Conservation (phyloP, 1,284 basidiomycete species). For the Puccinia novopanici region DNA sequence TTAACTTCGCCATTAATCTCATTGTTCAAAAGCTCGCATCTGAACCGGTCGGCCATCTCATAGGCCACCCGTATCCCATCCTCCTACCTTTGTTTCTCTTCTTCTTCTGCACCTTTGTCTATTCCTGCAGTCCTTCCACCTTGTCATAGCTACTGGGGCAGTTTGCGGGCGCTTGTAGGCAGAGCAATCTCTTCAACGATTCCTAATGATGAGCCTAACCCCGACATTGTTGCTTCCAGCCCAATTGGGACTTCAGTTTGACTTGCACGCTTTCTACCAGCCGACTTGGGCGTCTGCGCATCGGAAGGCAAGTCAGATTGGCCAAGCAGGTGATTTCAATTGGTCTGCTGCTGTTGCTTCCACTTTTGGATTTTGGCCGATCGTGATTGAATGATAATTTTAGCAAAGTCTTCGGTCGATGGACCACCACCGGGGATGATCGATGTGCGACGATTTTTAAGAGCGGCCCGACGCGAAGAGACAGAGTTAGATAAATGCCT, state of each 20-base stretch:
- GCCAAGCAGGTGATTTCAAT: slow-evolving; percentile 10
- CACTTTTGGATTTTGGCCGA: slow-evolving; percentile 65
- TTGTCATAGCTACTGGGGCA: too few relatives aligned
- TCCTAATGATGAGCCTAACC: slow-evolving; percentile 19
- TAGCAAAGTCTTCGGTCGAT: slow-evolving; percentile 63
- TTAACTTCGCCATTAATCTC: too few relatives aligned
- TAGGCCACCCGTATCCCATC: too few relatives aligned
- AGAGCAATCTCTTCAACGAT: slow-evolving; percentile 43
- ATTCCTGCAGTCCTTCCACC: too few relatives aligned
- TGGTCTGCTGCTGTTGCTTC: slow-evolving; percentile 55
- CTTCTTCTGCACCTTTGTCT: too few relatives aligned
- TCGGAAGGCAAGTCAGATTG: not conserved
- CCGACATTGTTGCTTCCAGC: not conserved
- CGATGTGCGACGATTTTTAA: slow-evolving; percentile 44
- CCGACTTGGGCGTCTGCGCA: not conserved
- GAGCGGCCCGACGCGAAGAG: slow-evolving; percentile 33
- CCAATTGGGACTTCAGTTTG: not conserved
- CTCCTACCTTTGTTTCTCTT: too few relatives aligned
- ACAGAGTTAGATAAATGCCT: slow-evolving; percentile 38
- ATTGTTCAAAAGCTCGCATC: too few relatives aligned
- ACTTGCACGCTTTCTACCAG: not conserved
- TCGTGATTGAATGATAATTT: slow-evolving; percentile 64
- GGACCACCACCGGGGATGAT: slow-evolving; percentile 51
- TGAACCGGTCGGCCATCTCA: too few relatives aligned
- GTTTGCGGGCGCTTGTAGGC: too few relatives aligned